phyloP scores from a whole-genome alignment of 2,329 filamentous ascomycete genomes.

The Leptographium radiaticola region DNA sequence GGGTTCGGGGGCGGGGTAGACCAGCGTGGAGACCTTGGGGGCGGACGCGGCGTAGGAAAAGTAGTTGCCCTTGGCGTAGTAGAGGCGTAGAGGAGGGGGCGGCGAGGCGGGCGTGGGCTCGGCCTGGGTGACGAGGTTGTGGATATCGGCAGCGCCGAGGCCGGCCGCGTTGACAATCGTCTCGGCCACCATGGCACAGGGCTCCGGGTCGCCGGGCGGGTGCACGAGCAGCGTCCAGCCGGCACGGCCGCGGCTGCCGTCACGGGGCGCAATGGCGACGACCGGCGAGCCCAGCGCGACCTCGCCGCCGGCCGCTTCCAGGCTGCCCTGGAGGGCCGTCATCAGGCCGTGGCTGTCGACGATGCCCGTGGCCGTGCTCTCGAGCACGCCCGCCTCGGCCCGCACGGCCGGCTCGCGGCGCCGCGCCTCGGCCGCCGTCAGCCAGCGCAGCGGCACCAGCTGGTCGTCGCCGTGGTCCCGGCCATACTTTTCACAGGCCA shows the following conservation, averaged over 20 bases:
- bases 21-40: slow-evolving; percentile 55
- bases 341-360: slow-evolving; percentile 79
- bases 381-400: slow-evolving; percentile 61
- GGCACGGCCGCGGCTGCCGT: slow-evolving; percentile 25
- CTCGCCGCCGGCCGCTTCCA: slow-evolving; percentile 66
- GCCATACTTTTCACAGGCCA: slow-evolving; percentile 12
- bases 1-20: slow-evolving; percentile 78
- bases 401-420: slow-evolving; percentile 61
- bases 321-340: slow-evolving; percentile 62
- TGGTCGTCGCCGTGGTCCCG: slow-evolving; percentile 8
- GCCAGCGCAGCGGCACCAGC: slow-evolving; percentile 48
- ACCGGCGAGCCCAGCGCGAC: slow-evolving; percentile 59
- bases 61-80: slow-evolving; percentile 91
- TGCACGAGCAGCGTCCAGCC: slow-evolving; percentile 59
- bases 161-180: slow-evolving; percentile 79
- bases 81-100: slow-evolving; percentile 48
- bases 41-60: slow-evolving; percentile 62
- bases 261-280: slow-evolving; percentile 38
- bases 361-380: slow-evolving; percentile 78
- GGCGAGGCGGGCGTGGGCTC: slow-evolving; percentile 26
- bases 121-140: slow-evolving; percentile 56
- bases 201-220: neutral
- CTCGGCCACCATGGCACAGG: slow-evolving; percentile 46
- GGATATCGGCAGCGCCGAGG: slow-evolving; percentile 59
- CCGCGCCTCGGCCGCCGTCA: slow-evolving; percentile 48